Conservation (phyloP, 2,329 filamentous ascomycete species). For the Laburnicola sp. region DNA sequence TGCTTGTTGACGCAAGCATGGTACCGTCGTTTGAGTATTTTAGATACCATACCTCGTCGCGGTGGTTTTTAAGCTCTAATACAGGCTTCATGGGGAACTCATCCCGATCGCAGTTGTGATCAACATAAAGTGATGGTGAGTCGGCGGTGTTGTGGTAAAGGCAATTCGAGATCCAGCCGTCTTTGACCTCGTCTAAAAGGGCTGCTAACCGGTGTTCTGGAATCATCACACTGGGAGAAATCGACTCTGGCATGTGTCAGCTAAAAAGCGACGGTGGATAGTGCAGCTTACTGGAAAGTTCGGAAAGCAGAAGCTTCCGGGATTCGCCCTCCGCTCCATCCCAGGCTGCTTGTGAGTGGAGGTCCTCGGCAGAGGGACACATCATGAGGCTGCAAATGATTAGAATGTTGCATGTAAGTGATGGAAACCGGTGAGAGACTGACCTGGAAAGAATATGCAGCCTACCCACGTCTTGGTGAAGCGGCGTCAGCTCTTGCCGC, state of each 20-base stretch:
- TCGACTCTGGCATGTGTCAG: conserved; percentile 64
- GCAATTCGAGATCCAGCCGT: conserved; percentile 79
- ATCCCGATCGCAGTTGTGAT: conserved; percentile 79
- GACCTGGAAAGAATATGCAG: conserved; percentile 80
- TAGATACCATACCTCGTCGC: conserved; percentile 88
- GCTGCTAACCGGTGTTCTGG: conserved; percentile 85
- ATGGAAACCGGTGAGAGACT: conserved; percentile 14
- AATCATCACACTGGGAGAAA: conserved; percentile 96
- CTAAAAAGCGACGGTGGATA: neutral
- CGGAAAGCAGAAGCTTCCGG: conserved; percentile 72
- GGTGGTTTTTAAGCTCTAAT: conserved; percentile 71
- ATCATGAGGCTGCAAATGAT: conserved; percentile 70
- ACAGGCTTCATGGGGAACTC: conserved; percentile 76
- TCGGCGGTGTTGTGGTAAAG: conserved; percentile 82
- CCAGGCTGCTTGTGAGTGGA: conserved; percentile 79
- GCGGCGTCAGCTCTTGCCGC: conserved; percentile 81
- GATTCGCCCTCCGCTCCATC: conserved; percentile 78
- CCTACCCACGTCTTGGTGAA: conserved; percentile 75
- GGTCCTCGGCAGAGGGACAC: conserved; percentile 76
- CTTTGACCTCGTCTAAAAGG: conserved; percentile 80
- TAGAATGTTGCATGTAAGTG: conserved; percentile 20
- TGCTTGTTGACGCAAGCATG: conserved; percentile 79
- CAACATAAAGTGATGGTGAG: conserved; percentile 82
- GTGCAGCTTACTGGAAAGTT: conserved; percentile 72
- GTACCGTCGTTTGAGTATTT: conserved; percentile 87